Base-by-base conservation (phyloP, 768 basidiomycete species). In the Amanita subjunquillea region DNA sequence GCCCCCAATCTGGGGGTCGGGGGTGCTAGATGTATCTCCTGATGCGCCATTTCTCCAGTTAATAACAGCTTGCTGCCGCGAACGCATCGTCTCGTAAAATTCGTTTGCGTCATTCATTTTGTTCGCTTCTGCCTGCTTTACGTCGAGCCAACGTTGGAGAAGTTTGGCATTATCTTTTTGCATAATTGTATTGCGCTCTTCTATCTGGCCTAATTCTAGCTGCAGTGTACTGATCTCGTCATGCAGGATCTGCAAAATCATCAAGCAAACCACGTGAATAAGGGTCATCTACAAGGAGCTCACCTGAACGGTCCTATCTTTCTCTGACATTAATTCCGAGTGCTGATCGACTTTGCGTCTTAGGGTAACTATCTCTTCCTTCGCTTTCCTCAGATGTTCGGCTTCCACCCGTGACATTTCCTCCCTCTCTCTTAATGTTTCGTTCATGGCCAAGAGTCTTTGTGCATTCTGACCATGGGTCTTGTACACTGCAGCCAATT, bases 381-480 rank as follows among this genome's bases (percentile, higher is more conserved):
- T 75, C 12, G 83, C 66, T 59, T 85, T 86, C 54, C 92, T 73
- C 25, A 93, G 70, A 59, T 78, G 82, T 63, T 96, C 93, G 2
- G 85, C 76, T 55, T 94, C 85, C 38, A 87, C 75, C 54, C 92
- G 78, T 3, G 87, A 81, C 32, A 86, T 65, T 58, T 97, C 94
- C 62, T 97, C 94, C 67, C 92, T 87, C 66, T 94, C 93, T 47
- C 92, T 83, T 6, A 98, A 75, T 1, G 91, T 91, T 67, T 99
- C 96, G 55, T 91, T 94, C 85, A 99, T 91, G 3, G 87, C 79
- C 12, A 99, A 75, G 6, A 95, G 78, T 37, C 92, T 80, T 65
- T 96, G 94, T 1, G 93, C 89, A 66, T 96, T 95, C 69, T 95
- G 91, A 3, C 91, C 89, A 57, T 98, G 94, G 0, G 91, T 90